phyloP scores from a whole-genome alignment of 805 yeast species.

The Hanseniaspora lachancei region DNA sequence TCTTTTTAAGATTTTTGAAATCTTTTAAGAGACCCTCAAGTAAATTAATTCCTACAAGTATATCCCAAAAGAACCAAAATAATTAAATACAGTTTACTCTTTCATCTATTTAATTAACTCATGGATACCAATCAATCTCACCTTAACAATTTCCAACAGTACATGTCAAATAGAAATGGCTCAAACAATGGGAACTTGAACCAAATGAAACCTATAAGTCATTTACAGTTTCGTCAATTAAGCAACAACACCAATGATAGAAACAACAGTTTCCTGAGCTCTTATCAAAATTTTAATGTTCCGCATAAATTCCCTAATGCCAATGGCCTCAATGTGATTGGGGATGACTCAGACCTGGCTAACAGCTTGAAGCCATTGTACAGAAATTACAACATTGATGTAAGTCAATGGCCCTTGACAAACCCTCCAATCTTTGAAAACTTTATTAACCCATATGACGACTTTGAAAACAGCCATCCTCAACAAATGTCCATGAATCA shows the following conservation, averaged over 20 bases:
- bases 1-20: no score
- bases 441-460: slow-evolving; percentile 24
- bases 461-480: not conserved
- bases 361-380: slow-evolving; percentile 29
- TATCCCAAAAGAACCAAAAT: no score
- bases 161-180: not conserved
- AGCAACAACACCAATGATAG: slow-evolving; percentile 5
- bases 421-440: slow-evolving; percentile 36
- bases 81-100: no score
- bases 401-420: slow-evolving; percentile 33
- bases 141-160: not conserved
- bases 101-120: not conserved
- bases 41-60: no score
- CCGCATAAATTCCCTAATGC: not conserved
- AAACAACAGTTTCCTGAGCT: not conserved
- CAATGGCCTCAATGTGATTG: not conserved
- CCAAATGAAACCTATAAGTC: not conserved
- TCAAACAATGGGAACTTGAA: not conserved
- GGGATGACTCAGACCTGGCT: slow-evolving; percentile 6
- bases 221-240: not conserved
- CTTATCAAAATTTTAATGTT: not conserved
- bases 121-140: not conserved
- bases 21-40: no score
- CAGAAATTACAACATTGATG: slow-evolving; percentile 34
- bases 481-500: not conserved